These are phyloP conservation scores for Neurospora sp. DNA, from an alignment of 495 filamentous ascomycete species.

Conservation along the genomic window DNA sequence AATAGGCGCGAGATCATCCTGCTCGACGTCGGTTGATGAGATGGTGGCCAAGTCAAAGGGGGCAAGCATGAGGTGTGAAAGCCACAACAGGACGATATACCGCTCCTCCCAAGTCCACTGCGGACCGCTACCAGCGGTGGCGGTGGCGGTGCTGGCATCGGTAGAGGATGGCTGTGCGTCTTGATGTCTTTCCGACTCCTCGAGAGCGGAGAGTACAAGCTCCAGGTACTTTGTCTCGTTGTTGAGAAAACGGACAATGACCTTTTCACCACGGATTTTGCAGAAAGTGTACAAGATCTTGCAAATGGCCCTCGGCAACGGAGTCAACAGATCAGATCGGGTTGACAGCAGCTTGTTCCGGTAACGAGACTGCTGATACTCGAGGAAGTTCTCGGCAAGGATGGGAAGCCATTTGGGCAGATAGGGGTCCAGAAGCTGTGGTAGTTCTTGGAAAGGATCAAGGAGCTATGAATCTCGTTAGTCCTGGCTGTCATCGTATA, in stretches of 20 bases:
- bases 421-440: conserved; percentile 88
- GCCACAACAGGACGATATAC: conserved; percentile 82
- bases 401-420: conserved; percentile 62
- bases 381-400: conserved; percentile 64
- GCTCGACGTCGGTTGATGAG: conserved; percentile 46
- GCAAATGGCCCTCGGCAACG: conserved; percentile 61
- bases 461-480: conserved; percentile 42
- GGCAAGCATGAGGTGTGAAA: conserved; percentile 84
- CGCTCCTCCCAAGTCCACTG: conserved; percentile 72
- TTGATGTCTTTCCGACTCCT: conserved; percentile 26
- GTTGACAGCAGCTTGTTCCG: conserved; percentile 19
- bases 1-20: conserved; percentile 21
- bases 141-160: background rate
- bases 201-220: conserved; percentile 59
- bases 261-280: conserved; percentile 89
- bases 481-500: background rate
- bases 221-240: conserved; percentile 82
- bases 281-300: conserved; percentile 80
- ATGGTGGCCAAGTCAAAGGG: conserved; percentile 86
- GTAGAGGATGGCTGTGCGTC: background rate
- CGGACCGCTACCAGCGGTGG: conserved; percentile 8
- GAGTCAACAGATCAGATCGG: conserved; percentile 35
- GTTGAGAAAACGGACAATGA: conserved; percentile 79
- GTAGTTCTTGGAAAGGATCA: conserved; percentile 90
- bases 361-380: conserved; percentile 44